Base-by-base conservation (phyloP, 2,329 filamentous ascomycete species). In the Aphanoascus verrucosus region DNA sequence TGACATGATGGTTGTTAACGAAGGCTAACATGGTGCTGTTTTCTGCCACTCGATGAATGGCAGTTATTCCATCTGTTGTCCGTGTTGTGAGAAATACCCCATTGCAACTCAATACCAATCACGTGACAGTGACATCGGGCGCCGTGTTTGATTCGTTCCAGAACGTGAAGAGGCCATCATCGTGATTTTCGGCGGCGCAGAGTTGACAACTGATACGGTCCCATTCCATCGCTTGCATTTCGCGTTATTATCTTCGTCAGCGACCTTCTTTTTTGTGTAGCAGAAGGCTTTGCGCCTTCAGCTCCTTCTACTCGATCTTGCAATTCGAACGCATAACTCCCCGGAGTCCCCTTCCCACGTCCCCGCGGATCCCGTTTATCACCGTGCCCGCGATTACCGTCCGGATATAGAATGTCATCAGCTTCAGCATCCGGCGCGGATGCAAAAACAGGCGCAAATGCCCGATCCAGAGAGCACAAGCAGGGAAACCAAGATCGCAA, bases 401-500 rank as follows among this genome's bases (percentile, higher is more conserved):
- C 41, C 34, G 35, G 17, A 40, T 15, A 53, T 35, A 53, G 43
- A 53, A 72, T 72, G 69, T 63, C 69, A 52, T 70, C 73, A 53
- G 72, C 74, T 56, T 70, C 68, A 50, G 67, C 74, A 42, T 74
- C 73, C 55, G 74, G 73, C 55, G 70, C 68, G 43, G 70, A 74
- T 57, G 66, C 68, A 56, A 63, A 62, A 54, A 56, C 63, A 45
- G 73, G 72, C 52, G 66, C 70, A 50, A 65, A 64, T 42, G 69
- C 72, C 48, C 69, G 66, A 60, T 71, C 67, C 47, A 69, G 74
- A 58, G 70, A 74, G 17, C 73, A 76, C 57, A 75, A 72, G 40
- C 72, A 76, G 57, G 74, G 74, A 31, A 76, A 74, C 49, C 74
- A 76, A 61, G 72, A 75, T 17, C 68, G 72, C 54, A 75, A 86